A percentile compares a stretch with the other conserved stretches of the same genome.
Evolutionary conservation across 768 basidiomycete species (phyloP).

Genomic region (Leccinellum albellum): DNA sequence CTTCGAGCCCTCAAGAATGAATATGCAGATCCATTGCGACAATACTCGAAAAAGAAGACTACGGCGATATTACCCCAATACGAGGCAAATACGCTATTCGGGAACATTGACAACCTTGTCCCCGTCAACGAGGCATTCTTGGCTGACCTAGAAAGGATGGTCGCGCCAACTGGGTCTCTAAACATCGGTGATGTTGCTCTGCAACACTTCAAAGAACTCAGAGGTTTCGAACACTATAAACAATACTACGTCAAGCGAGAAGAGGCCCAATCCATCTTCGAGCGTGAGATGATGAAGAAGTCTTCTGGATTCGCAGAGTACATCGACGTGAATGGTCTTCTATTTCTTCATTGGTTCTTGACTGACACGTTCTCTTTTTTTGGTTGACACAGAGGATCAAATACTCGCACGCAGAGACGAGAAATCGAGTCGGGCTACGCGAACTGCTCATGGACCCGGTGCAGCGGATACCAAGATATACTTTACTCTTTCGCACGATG

Average conservation of each 20-base stretch:
- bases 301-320: slow-evolving; percentile 80
- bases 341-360: slow-evolving; percentile 7
- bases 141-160: slow-evolving; percentile 75
- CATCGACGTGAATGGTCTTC: slow-evolving; percentile 69
- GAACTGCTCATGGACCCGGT: slow-evolving; percentile 96
- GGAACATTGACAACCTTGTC: slow-evolving; percentile 86
- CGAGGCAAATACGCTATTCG: slow-evolving; percentile 90
- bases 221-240: slow-evolving; percentile 87
- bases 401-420: slow-evolving; percentile 69
- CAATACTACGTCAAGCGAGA: slow-evolving; percentile 91
- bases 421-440: slow-evolving; percentile 81
- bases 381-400: slow-evolving; percentile 64
- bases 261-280: slow-evolving; percentile 86
- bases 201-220: slow-evolving; percentile 78
- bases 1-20: slow-evolving; percentile 78
- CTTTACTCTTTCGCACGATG: slow-evolving; percentile 89
- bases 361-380: slow-evolving; percentile 1
- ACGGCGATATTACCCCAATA: slow-evolving; percentile 86
- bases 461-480: slow-evolving; percentile 93
- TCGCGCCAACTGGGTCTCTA: slow-evolving; percentile 53
- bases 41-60: slow-evolving; percentile 78
- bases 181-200: slow-evolving; percentile 80
- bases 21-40: slow-evolving; percentile 88
- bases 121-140: slow-evolving; percentile 89
- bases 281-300: slow-evolving; percentile 75